Percentiles rank a stretch among this genome's conserved stretches.
phyloP scores from a whole-genome alignment of 139 green algal genomes.

The Dunaliella primolecta region DNA sequence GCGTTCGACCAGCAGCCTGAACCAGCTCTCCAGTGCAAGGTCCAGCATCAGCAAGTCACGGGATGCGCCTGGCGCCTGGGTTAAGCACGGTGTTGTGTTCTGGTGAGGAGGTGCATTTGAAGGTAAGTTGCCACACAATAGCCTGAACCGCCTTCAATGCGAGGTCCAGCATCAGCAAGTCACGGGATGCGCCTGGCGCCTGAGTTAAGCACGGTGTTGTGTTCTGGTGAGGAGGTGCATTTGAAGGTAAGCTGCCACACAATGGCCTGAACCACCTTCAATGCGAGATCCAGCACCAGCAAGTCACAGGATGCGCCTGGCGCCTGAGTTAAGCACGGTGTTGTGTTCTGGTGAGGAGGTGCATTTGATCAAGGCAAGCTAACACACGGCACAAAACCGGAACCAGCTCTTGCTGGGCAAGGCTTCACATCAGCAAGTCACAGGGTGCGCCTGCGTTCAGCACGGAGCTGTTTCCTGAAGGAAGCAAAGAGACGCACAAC shows the following conservation, averaged over 20 bases:
- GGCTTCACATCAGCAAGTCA: constrained; percentile 88
- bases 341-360: too few relatives aligned
- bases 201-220: too few relatives aligned
- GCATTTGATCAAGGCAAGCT: too few relatives aligned
- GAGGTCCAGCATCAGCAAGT: constrained; percentile 89
- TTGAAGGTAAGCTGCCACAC: too few relatives aligned
- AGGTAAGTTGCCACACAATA: too few relatives aligned
- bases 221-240: too few relatives aligned
- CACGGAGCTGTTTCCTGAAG: too few relatives aligned
- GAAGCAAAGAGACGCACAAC: too few relatives aligned
- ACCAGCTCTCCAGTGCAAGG: constrained; percentile 85
- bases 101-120: too few relatives aligned
- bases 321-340: too few relatives aligned
- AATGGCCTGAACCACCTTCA: constrained; percentile 81
- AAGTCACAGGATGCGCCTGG: constrained; percentile 68
- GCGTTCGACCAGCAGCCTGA: constrained; percentile 72
- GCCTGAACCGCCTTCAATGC: constrained; percentile 84
- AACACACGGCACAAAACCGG: constrained; percentile 50
- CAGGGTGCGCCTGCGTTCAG: constrained; percentile 49
- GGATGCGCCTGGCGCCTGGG: constrained; percentile 38
- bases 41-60: constrained; percentile 88
- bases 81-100: too few relatives aligned
- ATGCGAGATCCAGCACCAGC: constrained; percentile 86
- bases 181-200: constrained; percentile 53
- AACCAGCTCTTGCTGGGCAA: constrained; percentile 85